Evolutionary conservation across 1,284 basidiomycete genomes (phyloP), one percentile per base, ranked within the genome.

Genomic region (Schizophyllum amplum): DNA sequence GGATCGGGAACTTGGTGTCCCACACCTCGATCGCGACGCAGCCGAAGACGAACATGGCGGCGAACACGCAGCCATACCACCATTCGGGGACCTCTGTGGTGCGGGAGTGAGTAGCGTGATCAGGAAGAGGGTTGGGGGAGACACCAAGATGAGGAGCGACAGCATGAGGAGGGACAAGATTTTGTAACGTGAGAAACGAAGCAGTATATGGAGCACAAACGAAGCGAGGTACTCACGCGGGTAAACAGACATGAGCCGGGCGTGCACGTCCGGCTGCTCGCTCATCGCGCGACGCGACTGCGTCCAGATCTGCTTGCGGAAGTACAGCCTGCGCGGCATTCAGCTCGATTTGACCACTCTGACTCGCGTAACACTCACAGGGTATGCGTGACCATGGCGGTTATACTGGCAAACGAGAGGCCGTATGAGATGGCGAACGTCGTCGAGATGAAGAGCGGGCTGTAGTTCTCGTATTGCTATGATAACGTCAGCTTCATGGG

Each of bases 181-280:
- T n/a, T n/a, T n/a, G n/a, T n/a, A n/a, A n/a, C n/a, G n/a, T n/a
- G n/a, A n/a, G n/a, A n/a, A n/a, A n/a, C n/a, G n/a, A n/a, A n/a
- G n/a, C n/a, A n/a, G n/a, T n/a, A n/a, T n/a, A n/a, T n/a, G n/a
- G n/a, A n/a, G n/a, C n/a, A n/a, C n/a, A n/a, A n/a, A n/a, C n/a
- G n/a, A n/a, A n/a, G n/a, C n/a, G n/a, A n/a, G n/a, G n/a, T n/a
- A n/a, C n/a, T n/a, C n/a, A n/a, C n/a, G 42, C 4, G 68, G 70
- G 68, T 91, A 91, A 54, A 72, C 71, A 15, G 78, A 72, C 87
- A 90, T 90, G 47, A 89, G 72, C 2, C 75, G 69, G 2, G 76
- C 75, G 66, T 91, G 88, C 50, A 90, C 81, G 67, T 92, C 89
- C 17, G 86, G 84, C 62, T 85, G 81, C 62, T 88, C 85, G 21